Evolutionary conservation across 2,329 filamentous ascomycete genomes (phyloP).

Genomic region (Septoria linicola): DNA sequence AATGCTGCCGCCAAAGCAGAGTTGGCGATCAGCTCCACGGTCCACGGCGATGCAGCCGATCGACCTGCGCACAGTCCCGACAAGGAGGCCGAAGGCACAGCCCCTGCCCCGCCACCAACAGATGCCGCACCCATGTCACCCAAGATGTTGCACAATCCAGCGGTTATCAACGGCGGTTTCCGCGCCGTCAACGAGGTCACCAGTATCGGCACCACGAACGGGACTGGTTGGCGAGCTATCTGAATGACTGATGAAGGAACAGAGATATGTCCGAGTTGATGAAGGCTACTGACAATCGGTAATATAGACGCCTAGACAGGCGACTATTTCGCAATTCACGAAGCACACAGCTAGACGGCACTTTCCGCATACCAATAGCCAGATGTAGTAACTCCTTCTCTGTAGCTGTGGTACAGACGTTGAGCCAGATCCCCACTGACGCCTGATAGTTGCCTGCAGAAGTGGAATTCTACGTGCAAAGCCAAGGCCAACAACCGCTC

Average conservation of each 20-base stretch:
- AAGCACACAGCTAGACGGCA: too few relatives aligned
- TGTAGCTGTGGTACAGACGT: too few relatives aligned
- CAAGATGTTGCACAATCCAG: not conserved
- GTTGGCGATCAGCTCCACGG: not conserved
- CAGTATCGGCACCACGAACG: conserved; percentile 8
- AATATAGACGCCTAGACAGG: not conserved
- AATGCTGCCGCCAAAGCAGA: not conserved
- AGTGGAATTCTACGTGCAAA: too few relatives aligned
- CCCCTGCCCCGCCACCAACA: not conserved
- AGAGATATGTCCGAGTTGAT: not conserved
- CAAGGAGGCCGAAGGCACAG: not conserved
- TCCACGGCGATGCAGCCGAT: not conserved
- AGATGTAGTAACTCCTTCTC: too few relatives aligned
- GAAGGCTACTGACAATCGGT: not conserved
- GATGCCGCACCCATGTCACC: not conserved
- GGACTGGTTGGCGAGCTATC: conserved; percentile 18
- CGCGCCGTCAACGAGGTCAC: conserved; percentile 22
- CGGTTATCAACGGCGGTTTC: conserved; percentile 17
- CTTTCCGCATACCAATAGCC: too few relatives aligned
- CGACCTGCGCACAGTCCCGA: not conserved
- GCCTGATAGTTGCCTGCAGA: too few relatives aligned
- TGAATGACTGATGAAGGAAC: not conserved
- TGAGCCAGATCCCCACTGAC: too few relatives aligned
- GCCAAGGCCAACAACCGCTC: not conserved
- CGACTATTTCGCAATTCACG: too few relatives aligned